phyloP scores from a whole-genome alignment of 768 basidiomycete genomes.

The Hypholoma fasciculare region DNA sequence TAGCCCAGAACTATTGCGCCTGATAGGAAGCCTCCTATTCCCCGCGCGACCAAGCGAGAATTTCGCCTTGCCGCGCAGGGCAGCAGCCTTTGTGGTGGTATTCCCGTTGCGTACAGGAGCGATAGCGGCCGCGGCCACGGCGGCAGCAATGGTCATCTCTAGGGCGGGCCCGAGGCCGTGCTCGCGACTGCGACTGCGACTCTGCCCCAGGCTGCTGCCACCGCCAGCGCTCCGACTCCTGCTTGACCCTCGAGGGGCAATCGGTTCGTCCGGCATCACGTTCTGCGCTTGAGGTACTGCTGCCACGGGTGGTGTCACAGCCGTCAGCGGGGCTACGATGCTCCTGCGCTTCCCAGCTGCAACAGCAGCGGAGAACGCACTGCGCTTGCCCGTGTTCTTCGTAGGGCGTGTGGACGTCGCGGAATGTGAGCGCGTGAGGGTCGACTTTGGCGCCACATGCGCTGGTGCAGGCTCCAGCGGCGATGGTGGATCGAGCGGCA shows the following conservation, averaged over 20 bases:
- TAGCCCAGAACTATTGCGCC: conserved; percentile 12
- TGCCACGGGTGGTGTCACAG: not conserved
- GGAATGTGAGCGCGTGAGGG: not conserved
- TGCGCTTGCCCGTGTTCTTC: not conserved
- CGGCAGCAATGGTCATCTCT: conserved; percentile 7
- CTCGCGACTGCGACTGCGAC: conserved; percentile 16
- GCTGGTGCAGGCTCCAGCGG: not conserved
- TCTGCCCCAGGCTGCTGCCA: conserved; percentile 10
- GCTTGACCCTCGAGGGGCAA: too few relatives aligned
- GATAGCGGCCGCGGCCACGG: not conserved
- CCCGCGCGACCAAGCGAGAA: conserved; percentile 5
- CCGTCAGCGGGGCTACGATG: not conserved
- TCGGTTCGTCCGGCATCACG: not conserved
- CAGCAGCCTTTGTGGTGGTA: not conserved
- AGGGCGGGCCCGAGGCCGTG: conserved; percentile 5
- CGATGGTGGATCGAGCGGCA: not conserved
- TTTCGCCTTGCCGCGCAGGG: conserved; percentile 4
- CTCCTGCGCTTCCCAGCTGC: not conserved
- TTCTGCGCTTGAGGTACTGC: conserved; percentile 5
- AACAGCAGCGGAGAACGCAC: not conserved
- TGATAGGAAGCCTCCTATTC: not conserved
- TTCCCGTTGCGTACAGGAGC: not conserved
- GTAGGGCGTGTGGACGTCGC: not conserved
- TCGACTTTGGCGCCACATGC: not conserved
- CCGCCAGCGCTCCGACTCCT: too few relatives aligned